Evolutionary conservation across 75 land plant genomes (phyloP), one percentile per base, ranked within the genome.

Genomic region (Isoetes taiwanensis): DNA sequence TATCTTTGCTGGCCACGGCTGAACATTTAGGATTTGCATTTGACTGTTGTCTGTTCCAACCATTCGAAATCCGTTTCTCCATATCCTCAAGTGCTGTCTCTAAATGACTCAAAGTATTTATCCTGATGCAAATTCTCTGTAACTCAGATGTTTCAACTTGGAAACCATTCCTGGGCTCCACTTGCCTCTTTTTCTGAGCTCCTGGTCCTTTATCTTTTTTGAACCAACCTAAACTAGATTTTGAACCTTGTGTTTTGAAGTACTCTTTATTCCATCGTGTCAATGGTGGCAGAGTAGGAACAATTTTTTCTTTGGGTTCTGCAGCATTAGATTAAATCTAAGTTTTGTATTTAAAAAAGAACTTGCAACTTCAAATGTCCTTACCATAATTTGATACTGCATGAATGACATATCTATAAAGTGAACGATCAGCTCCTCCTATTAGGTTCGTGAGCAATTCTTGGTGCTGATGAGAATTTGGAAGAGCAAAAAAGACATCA

Each of bases 351-450:
- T 64, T 55, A 24, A 58, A 33, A 34, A 28, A 33, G 32, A 28
- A 28, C 16, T 28, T 28, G 5, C 48, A 31, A 9, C 21, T 34
- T 33, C 66, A 24, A 9, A 21, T 10, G 29, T 21, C 26, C 57
- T 39, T 79, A 91, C 97, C 97, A 78, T 88, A 87, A 67, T 86
- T 86, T 52, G 81, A 65, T 64, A 79, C 82, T 27, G 83, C 69
- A 58, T 81, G 80, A 17, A 59, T 64, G 26, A 69, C 62, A 56
- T 87, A 91, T 27, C 78, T 76, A 23, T 80, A 77, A 17, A 91
- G 70, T 48, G 72, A 74, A 43, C 62, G 72, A 54, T 91, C 97
- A 59, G 87, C 66, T 29, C 85, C 95, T 59, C 56, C 27, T 40
- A 74, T 61, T 54, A 91, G 61, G 56, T 91, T 81, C 34, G 81